Base-by-base conservation (phyloP, 2,329 filamentous ascomycete species). In the Stachybotrys chartarum region DNA sequence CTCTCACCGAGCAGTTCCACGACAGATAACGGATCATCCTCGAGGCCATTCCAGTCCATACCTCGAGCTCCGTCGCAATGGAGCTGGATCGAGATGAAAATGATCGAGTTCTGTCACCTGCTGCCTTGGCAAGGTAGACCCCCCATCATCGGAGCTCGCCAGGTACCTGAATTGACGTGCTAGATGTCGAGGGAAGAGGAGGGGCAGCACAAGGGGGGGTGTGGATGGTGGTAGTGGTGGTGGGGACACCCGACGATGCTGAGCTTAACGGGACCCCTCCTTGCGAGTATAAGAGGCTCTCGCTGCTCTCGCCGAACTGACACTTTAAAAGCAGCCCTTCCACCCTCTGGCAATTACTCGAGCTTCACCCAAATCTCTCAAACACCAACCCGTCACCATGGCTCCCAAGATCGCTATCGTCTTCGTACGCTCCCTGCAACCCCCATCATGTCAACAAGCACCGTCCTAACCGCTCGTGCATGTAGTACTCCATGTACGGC, bases 401-500 rank as follows among this genome's bases (percentile, higher is more conserved):
- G 90, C 89, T 77, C 89, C 90, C 73, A 95, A 90, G 80, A 83
- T 96, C 70, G 91, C 91, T 66, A 94, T 96, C 75, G 84, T 96
- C 72, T 95, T 85, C 74, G 89, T 92, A 80, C 64, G 88, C 47
- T 55, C 48, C 54, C 52, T 52, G 49, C 54, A 51, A 54, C 51
- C 47, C 55, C 53, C 45, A 49, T 46, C 57, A 52, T 52, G 49
- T 17, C 52, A 35, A 44, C 53, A 42, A 46, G 24, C 24, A 14
- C 51, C 10, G 4, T 31, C 48, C 59, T 64, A 55, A 64, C 57
- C 46, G 39, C 50, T 45, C 35, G 48, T 42, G 6, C 46, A 3
- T n/a, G 39, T 59, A 94, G 90, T 96, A 96, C 79, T 95, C 91
- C 63, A 89, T 91, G 83, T 96, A 94, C 77, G 93, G 94, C 75